Conservation (phyloP, 2,329 filamentous ascomycete genomes). For the Ascochyta fabae region DNA sequence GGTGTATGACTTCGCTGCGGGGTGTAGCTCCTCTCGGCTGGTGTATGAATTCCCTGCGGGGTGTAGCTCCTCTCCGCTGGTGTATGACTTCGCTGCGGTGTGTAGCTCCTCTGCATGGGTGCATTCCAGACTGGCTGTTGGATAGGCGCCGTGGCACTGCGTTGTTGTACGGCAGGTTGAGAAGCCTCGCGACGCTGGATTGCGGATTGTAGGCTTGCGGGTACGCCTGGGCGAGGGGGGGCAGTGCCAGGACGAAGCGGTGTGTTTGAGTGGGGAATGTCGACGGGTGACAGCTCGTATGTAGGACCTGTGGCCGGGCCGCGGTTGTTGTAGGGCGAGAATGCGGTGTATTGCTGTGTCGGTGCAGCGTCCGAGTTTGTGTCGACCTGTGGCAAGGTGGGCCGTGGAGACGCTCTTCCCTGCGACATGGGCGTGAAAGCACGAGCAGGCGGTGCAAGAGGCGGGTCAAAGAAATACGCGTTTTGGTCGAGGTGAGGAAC, state of each 20-base stretch:
- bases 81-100: slow-evolving; percentile 13
- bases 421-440: slow-evolving; percentile 42
- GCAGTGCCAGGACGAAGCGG: slow-evolving; percentile 38
- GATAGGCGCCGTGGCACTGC: slow-evolving; percentile 45
- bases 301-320: slow-evolving; percentile 32
- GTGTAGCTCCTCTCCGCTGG: slow-evolving; percentile 18
- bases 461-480: slow-evolving; percentile 37
- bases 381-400: slow-evolving; percentile 39
- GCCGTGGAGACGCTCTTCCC: slow-evolving; percentile 36
- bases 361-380: slow-evolving; percentile 34
- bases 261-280: slow-evolving; percentile 9
- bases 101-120: slow-evolving; percentile 28
- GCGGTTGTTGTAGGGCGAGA: slow-evolving; percentile 42
- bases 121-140: slow-evolving; percentile 37
- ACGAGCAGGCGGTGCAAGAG: slow-evolving; percentile 31
- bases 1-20: not conserved
- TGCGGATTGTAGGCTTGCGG: slow-evolving; percentile 42
- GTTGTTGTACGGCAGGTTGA: slow-evolving; percentile 36
- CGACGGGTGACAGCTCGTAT: slow-evolving; percentile 47
- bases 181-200: slow-evolving; percentile 47
- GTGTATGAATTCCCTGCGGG: slow-evolving; percentile 11
- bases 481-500: slow-evolving; percentile 40
- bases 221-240: slow-evolving; percentile 43
- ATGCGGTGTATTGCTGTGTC: slow-evolving; percentile 33
- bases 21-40: slow-evolving; percentile 7